A percentile compares a stretch with the other conserved stretches of the same genome.
Evolutionary conservation across 108 stramenopile genomes (phyloP).

Genomic region (Nitzschia sp.): DNA sequence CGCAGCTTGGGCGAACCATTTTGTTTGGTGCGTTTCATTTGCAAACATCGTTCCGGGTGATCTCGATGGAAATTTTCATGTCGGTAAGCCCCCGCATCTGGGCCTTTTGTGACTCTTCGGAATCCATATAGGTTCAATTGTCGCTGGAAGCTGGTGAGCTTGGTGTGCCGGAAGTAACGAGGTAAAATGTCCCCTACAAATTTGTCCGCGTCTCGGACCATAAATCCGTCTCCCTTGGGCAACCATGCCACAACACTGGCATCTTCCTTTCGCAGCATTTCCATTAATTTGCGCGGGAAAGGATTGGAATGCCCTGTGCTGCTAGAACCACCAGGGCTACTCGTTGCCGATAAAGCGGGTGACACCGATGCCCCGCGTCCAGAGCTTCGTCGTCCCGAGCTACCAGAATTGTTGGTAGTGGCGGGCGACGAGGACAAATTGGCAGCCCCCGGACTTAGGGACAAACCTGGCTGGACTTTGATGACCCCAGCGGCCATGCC

Average conservation of each 20-base stretch:
- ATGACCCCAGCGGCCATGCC: constrained; percentile 48
- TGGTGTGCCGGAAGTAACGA: constrained; percentile 90
- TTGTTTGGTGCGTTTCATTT: constrained; percentile 90
- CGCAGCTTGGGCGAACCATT: constrained; percentile 57
- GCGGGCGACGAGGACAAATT: constrained; percentile 1
- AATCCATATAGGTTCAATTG: constrained; percentile 94
- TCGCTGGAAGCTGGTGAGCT: constrained; percentile 87
- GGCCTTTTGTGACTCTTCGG: constrained; percentile 78
- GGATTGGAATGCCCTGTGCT: constrained; percentile 76
- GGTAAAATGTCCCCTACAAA: constrained; percentile 83
- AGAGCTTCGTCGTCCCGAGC: constrained; percentile 7
- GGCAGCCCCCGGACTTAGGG: constrained; percentile 7
- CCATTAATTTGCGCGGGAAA: constrained; percentile 90
- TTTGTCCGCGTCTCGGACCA: constrained; percentile 78
- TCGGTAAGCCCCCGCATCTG: constrained; percentile 91
- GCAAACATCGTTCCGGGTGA: constrained; percentile 80
- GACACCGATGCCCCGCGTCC: constrained; percentile 30
- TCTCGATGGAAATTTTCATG: constrained; percentile 92
- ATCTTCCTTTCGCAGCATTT: constrained; percentile 88
- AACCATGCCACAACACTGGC: constrained; percentile 73
- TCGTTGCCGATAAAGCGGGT: constrained; percentile 36
- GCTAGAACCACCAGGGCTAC: constrained; percentile 29
- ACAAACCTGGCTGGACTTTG: constrained; percentile 33
- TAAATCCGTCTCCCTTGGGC: constrained; percentile 87
- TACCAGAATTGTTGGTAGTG: neutral